Conservation (phyloP, 2,329 filamentous ascomycete species). For the Aspergillus transmontanensis region DNA sequence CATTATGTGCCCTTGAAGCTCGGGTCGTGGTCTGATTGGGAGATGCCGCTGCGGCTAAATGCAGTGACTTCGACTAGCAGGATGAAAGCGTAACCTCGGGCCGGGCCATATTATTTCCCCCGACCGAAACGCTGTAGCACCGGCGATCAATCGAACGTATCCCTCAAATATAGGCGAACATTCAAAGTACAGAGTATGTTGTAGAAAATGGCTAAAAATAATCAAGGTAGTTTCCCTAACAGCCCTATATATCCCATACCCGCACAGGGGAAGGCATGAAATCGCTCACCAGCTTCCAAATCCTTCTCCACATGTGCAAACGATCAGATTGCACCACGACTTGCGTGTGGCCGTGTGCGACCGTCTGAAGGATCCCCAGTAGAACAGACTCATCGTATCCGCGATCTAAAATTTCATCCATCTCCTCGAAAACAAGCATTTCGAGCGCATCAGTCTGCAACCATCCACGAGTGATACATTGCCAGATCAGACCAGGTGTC, state of each 20-base stretch:
- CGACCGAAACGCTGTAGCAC: neutral
- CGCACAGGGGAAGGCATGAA: neutral
- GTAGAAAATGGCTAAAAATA: neutral
- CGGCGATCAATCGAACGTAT: no score
- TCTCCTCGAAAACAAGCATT: neutral
- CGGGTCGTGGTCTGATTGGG: neutral
- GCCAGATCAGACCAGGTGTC: neutral
- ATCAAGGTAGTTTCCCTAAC: neutral
- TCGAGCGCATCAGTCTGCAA: neutral
- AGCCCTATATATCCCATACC: neutral
- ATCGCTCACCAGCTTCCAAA: neutral
- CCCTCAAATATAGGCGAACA: no score
- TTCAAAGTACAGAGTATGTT: no score
- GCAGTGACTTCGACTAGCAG: no score
- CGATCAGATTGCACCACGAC: neutral
- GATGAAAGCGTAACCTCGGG: neutral
- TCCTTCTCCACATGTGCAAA: neutral
- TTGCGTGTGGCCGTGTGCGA: neutral
- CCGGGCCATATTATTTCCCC: neutral
- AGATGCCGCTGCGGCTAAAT: neutral
- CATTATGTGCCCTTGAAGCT: neutral
- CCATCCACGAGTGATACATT: neutral
- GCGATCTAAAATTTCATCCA: neutral
- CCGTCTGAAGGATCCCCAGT: neutral
- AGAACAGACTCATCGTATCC: neutral